Evolutionary conservation across 2,329 filamentous ascomycete genomes (phyloP).

Genomic region (Byssoonygena ceratinophila): DNA sequence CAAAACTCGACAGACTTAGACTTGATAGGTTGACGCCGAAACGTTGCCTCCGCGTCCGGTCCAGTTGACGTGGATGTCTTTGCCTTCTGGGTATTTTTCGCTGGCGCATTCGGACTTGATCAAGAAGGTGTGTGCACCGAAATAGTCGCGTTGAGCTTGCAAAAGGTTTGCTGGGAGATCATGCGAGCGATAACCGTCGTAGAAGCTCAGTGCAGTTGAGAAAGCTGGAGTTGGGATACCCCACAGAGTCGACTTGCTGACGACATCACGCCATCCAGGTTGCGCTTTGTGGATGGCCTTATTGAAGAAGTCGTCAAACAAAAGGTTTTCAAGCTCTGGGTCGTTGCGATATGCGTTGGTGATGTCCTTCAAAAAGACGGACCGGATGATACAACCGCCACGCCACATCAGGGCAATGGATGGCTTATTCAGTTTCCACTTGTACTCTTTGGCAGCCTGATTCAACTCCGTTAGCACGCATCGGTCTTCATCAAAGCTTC

Average conservation of each 20-base stretch:
- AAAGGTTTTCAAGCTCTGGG: slow-evolving; percentile 90
- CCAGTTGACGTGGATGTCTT: slow-evolving; percentile 99
- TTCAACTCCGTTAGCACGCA: slow-evolving; percentile 10
- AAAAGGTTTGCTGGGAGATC: slow-evolving; percentile 95
- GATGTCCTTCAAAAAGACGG: slow-evolving; percentile 99
- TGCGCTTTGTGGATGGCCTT: slow-evolving; percentile 96
- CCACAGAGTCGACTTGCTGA: slow-evolving; percentile 82
- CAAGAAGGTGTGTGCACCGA: slow-evolving; percentile 84
- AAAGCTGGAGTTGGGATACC: slow-evolving; percentile 95
- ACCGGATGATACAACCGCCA: slow-evolving; percentile 98
- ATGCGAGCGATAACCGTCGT: slow-evolving; percentile 96
- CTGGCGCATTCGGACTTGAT: slow-evolving; percentile 71
- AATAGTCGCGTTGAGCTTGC: slow-evolving; percentile 99
- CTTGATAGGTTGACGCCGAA: slow-evolving; percentile 93
- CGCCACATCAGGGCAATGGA: slow-evolving; percentile 99
- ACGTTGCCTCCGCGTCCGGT: slow-evolving; percentile 95
- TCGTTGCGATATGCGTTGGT: slow-evolving; percentile 91
- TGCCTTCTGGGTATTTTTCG: slow-evolving; percentile 69
- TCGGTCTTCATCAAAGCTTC: background rate
- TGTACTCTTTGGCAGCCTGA: slow-evolving; percentile 87
- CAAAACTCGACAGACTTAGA: slow-evolving; percentile 46
- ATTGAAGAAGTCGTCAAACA: slow-evolving; percentile 99
- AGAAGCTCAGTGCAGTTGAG: slow-evolving; percentile 95
- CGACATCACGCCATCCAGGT: slow-evolving; percentile 79
- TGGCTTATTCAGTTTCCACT: slow-evolving; percentile 99